Base-by-base conservation (phyloP, 73 alveolate species). In the Effrenium voratum region DNA sequence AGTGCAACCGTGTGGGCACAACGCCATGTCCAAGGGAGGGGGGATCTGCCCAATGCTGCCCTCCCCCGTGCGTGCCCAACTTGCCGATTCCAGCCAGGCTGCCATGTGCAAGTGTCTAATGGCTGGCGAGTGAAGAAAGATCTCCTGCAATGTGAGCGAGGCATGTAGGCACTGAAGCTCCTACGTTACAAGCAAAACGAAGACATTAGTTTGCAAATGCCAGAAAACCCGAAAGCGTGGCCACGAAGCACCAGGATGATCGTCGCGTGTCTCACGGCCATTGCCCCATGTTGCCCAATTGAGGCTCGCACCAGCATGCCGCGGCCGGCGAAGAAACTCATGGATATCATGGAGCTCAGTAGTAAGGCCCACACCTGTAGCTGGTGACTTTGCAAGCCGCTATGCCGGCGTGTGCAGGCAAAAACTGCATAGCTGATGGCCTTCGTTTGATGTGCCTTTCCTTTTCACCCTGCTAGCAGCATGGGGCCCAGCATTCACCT, bases 291-390 rank as follows among this genome's bases (percentile, higher is more conserved):
- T 12, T 52, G 19, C 8, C 19, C 63, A 12, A n/a, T 38, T 38
- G 75, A 60, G 75, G 75, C 38, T 38, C 75, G 34, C 38, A 24
- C 75, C 38, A 60, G 34, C 75, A 60, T 60, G 75, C 75, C 75
- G 81, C 22, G 5, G 81, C 81, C 81, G 5, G 81, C 81, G 81
- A 70, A 70, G 81, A 70, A 70, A 46, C 81, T 70, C 81, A 70
- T 12, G 44, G 22, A 34, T 46, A 70, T 1, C 13, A 46, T 34
- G 46, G 24, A 13, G 3, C 47, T 46, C 34, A 70, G 44, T 15
- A 70, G 32, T 22, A 30, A 19, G 8, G 47, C 81, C 81, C 81
- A 70, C 16, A 70, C 81, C 81, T 70, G 47, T 34, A 46, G 19
- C 77, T 24, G 41, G 41, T 15, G 22, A 63, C n/a, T 1, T 16